phyloP scores from a whole-genome alignment of 768 basidiomycete genomes.

The Tricholoma terreum region DNA sequence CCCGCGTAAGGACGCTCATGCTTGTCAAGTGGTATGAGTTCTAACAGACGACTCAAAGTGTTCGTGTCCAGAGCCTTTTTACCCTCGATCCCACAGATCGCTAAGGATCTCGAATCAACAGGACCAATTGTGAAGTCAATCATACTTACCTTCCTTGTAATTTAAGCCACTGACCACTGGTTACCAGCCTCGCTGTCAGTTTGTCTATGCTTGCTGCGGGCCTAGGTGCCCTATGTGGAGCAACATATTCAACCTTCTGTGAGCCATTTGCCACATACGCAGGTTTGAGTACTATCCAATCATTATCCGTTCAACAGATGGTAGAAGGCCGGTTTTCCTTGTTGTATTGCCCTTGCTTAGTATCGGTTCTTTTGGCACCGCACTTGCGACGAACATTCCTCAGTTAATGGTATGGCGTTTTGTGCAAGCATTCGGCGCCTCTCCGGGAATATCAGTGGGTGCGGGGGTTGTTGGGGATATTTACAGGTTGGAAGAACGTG shows the following conservation, averaged over 20 bases:
- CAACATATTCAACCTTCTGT: conserved; percentile 40
- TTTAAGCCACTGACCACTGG: background rate
- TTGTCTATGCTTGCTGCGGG: conserved; percentile 32
- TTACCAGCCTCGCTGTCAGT: conserved; percentile 34
- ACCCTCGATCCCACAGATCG: conserved; percentile 72
- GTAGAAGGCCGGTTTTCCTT: conserved; percentile 51
- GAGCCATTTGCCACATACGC: no score
- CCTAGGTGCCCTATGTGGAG: conserved; percentile 30
- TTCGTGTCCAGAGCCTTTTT: conserved; percentile 69
- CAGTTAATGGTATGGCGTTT: conserved; percentile 49
- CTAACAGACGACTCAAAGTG: conserved; percentile 39
- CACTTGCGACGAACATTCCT: conserved; percentile 33
- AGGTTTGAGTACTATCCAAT: no score
- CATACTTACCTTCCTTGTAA: background rate
- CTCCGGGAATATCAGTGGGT: conserved; percentile 44
- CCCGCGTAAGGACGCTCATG: conserved; percentile 41
- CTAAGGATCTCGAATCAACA: conserved; percentile 58
- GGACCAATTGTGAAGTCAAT: conserved; percentile 54
- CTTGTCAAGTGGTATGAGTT: background rate
- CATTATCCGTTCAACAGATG: conserved; percentile 34
- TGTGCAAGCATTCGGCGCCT: conserved; percentile 55
- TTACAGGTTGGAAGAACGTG: conserved; percentile 43
- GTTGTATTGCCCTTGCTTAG: conserved; percentile 49
- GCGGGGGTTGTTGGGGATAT: conserved; percentile 31
- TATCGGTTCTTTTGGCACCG: conserved; percentile 49